A percentile compares a stretch with the other conserved stretches of the same genome.
Conservation (phyloP, 2,329 filamentous ascomycete genomes). For the Cladophialophora psammophila region DNA sequence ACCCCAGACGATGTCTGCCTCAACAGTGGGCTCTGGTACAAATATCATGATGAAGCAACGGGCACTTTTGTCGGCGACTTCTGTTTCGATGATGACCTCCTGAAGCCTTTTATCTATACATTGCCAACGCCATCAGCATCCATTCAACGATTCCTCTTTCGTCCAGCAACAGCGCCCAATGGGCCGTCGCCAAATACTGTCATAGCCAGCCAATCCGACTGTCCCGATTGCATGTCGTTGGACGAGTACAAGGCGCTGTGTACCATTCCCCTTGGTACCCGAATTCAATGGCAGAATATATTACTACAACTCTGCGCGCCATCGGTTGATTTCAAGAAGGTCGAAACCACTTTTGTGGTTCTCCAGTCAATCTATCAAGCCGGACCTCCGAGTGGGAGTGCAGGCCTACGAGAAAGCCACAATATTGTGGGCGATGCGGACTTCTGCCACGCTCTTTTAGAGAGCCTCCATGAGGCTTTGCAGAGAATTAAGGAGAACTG, state of each 20-base stretch:
- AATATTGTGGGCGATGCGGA: background rate
- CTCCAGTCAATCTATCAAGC: conserved; percentile 49
- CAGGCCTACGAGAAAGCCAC: background rate
- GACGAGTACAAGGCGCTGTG: conserved; percentile 64
- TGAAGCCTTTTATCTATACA: conserved; percentile 1
- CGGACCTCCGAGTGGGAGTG: background rate
- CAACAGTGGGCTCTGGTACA: conserved; percentile 54
- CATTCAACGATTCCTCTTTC: conserved; percentile 53
- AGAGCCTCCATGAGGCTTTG: background rate
- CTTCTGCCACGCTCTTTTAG: background rate
- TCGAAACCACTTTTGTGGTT: conserved; percentile 57
- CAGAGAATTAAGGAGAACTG: conserved; percentile 8
- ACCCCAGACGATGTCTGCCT: conserved; percentile 52
- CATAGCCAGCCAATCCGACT: conserved; percentile 58
- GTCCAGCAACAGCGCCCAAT: conserved; percentile 33
- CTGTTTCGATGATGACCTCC: background rate
- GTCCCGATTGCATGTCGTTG: conserved; percentile 58
- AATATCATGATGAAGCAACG: conserved; percentile 42
- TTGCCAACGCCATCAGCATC: conserved; percentile 37
- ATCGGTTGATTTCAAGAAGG: conserved; percentile 59
- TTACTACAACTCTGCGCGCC: conserved; percentile 58
- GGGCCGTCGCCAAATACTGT: conserved; percentile 56
- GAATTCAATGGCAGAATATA: conserved; percentile 65
- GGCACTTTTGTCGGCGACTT: conserved; percentile 12
- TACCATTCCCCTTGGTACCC: conserved; percentile 56